phyloP scores from a whole-genome alignment of 2,329 filamentous ascomycete genomes.

The Thelonectria discophora region DNA sequence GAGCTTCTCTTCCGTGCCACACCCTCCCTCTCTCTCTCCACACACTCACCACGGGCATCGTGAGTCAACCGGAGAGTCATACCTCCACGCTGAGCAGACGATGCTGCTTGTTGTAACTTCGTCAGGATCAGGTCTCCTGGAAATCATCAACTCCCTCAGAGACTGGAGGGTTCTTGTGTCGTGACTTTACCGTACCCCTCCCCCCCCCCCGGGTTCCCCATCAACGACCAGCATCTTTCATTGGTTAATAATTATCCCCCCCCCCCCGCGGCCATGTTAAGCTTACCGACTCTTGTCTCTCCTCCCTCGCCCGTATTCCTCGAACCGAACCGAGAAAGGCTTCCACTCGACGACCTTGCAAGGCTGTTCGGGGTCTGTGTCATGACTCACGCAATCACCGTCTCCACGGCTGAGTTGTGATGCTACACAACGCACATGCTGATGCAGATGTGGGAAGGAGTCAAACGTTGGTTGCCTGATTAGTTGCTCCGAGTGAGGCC shows the following conservation, averaged over 20 bases:
- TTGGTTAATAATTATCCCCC: background rate
- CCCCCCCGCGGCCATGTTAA: background rate
- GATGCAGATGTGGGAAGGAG: background rate
- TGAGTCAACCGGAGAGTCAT: constrained; percentile 16
- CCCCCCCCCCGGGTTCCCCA: background rate
- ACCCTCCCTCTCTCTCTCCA: constrained; percentile 3
- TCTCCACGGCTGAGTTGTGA: constrained; percentile 10
- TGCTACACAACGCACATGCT: constrained; percentile 30
- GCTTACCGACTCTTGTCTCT: background rate
- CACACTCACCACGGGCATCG: background rate
- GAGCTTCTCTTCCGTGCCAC: background rate
- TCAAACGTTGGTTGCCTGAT: constrained; percentile 9
- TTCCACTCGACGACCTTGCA: constrained; percentile 1
- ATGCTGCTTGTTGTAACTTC: background rate
- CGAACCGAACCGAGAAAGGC: too few relatives aligned
- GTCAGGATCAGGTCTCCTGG: background rate
- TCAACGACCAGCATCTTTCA: background rate
- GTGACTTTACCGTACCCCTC: background rate
- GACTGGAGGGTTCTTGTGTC: background rate
- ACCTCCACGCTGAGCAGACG: constrained; percentile 1
- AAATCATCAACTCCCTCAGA: background rate
- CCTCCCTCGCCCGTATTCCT: too few relatives aligned
- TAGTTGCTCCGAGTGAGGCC: background rate
- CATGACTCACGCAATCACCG: constrained; percentile 39
- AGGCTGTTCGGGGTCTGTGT: constrained; percentile 31